phyloP scores from a whole-genome alignment of 2,329 filamentous ascomycete species.

The Aspergillus eucalypticola region DNA sequence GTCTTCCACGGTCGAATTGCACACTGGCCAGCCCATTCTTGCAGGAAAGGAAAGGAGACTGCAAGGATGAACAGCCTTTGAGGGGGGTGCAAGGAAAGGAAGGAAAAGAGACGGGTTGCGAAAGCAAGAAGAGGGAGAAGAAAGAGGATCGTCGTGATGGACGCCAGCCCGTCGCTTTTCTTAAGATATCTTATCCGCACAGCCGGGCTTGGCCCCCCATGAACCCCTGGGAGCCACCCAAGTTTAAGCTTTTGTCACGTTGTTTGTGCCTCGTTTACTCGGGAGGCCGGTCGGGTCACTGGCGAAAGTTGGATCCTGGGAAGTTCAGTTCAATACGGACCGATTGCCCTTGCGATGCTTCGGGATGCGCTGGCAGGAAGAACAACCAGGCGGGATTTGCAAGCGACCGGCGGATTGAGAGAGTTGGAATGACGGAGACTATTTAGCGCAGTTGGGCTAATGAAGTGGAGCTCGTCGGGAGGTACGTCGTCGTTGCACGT shows the following conservation, averaged over 20 bases:
- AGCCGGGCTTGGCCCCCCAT: conserved; percentile 8
- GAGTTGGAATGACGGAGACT: not conserved
- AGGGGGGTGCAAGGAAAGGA: conserved; percentile 10
- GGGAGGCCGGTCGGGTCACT: not conserved
- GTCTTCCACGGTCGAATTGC: conserved; percentile 54
- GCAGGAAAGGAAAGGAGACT: conserved; percentile 15
- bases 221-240: conserved; percentile 9
- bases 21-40: conserved; percentile 48
- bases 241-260: conserved; percentile 5
- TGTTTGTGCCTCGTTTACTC: not conserved
- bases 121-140: not conserved
- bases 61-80: conserved; percentile 5
- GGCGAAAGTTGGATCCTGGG: not conserved
- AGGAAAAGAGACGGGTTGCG: conserved; percentile 11
- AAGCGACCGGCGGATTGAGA: not conserved
- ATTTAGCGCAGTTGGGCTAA: not conserved
- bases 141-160: not conserved
- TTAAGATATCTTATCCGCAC: conserved; percentile 13
- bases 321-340: not conserved
- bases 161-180: not conserved
- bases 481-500: not conserved
- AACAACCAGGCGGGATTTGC: not conserved
- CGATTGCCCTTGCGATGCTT: not conserved
- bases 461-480: not conserved
- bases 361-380: not conserved